A percentile compares a stretch with the other conserved stretches of the same genome.
Conservation (phyloP, 1,139 yeast genomes). For the Geotrichum aggregatum region DNA sequence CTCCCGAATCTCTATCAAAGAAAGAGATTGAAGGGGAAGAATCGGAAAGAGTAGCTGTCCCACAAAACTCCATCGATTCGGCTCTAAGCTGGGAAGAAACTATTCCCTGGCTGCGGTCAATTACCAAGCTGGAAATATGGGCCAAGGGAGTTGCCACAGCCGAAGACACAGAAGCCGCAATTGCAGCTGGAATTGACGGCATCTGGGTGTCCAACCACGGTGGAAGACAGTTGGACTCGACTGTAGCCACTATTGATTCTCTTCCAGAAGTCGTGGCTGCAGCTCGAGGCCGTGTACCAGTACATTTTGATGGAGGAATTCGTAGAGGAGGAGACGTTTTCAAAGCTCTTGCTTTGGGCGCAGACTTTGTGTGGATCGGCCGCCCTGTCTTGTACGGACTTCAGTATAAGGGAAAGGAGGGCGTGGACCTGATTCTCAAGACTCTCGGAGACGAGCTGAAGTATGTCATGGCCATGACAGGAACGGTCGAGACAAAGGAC, state of each 20-base stretch:
- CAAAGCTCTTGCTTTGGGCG: slow-evolving; percentile 67
- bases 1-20: slow-evolving; percentile 27
- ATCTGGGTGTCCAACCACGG: slow-evolving; percentile 67
- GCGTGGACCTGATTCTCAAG: slow-evolving; percentile 44
- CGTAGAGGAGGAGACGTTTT: slow-evolving; percentile 65
- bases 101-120: slow-evolving; percentile 41
- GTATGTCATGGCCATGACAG: slow-evolving; percentile 37
- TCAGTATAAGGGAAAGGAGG: slow-evolving; percentile 61
- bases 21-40: slow-evolving; percentile 19
- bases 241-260: slow-evolving; percentile 59
- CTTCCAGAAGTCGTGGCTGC: slow-evolving; percentile 56
- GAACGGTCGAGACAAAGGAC: slow-evolving; percentile 26
- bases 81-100: slow-evolving; percentile 58
- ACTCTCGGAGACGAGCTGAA: slow-evolving; percentile 35
- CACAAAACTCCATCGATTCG: slow-evolving; percentile 59
- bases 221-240: slow-evolving; percentile 63
- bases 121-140: slow-evolving; percentile 40
- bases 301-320: slow-evolving; percentile 65
- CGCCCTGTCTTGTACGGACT: slow-evolving; percentile 64
- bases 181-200: slow-evolving; percentile 52
- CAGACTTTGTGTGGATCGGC: slow-evolving; percentile 67
- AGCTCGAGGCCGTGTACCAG: slow-evolving; percentile 49
- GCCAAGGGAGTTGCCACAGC: slow-evolving; percentile 53
- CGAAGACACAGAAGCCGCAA: slow-evolving; percentile 52
- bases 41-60: slow-evolving; percentile 23